These are phyloP conservation scores for Globisporangium carolinianum DNA, from an alignment of 352 stramenopile genomes.

Conservation along the genomic window DNA sequence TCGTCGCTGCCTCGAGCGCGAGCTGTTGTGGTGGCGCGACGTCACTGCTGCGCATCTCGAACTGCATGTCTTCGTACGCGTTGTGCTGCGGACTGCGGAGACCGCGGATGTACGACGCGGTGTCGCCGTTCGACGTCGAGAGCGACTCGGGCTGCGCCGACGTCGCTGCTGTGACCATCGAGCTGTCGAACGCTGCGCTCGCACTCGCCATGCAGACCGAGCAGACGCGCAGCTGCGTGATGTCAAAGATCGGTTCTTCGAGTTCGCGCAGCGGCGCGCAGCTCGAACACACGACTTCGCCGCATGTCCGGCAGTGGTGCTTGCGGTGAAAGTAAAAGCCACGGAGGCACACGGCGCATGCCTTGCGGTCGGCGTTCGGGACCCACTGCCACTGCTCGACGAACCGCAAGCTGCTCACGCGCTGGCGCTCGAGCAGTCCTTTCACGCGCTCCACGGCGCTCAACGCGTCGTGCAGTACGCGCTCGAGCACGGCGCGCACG, in stretches of 20 bases:
- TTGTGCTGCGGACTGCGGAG: conserved; percentile 18
- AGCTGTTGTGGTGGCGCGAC: too few species aligned
- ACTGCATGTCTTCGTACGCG: conserved; percentile 51
- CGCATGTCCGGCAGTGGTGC: conserved; percentile 68
- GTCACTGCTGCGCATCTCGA: conserved; percentile 26
- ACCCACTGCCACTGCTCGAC: conserved; percentile 81
- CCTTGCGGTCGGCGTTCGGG: conserved; percentile 60
- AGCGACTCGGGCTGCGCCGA: conserved; percentile 15
- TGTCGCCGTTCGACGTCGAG: conserved; percentile 37
- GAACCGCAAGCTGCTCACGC: conserved; percentile 66
- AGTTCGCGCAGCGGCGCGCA: conserved; percentile 69
- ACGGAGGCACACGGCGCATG: conserved; percentile 72
- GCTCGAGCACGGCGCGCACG: conserved; percentile 35
- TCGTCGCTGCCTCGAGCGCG: too few species aligned
- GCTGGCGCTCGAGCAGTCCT: conserved; percentile 55
- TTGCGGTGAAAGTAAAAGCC: conserved; percentile 78
- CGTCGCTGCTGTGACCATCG: conserved; percentile 15
- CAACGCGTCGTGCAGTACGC: conserved; percentile 64
- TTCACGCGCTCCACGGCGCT: conserved; percentile 43
- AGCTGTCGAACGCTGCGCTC: conserved; percentile 41
- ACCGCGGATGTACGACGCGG: conserved; percentile 34
- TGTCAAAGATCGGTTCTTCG: conserved; percentile 58
- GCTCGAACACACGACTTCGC: conserved; percentile 67
- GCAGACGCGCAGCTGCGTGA: conserved; percentile 65
- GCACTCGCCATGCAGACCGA: conserved; percentile 53